Evolutionary conservation across 2,329 filamentous ascomycete genomes (phyloP), one percentile per base, ranked within the genome.

Genomic region (Spiromastix sp.): DNA sequence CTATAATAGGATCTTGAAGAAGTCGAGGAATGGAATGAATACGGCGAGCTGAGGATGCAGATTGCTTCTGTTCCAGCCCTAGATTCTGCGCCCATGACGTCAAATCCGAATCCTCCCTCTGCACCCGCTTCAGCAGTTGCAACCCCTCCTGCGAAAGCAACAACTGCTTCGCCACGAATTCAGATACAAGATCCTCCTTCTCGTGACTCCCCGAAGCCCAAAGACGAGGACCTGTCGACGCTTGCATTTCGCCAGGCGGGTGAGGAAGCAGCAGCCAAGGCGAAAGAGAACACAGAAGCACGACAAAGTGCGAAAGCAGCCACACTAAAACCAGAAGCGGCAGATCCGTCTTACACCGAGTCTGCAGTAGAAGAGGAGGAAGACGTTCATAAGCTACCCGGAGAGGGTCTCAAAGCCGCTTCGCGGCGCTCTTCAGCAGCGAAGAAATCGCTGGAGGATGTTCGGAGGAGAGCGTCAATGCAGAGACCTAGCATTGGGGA

Each of bases 11-110:
- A 95, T 57, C 72, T 95, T 32, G 81, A 89, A 44, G 81, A 96
- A 60, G 77, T 96, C 44, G 91, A 98, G 63, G 91, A 98, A 57
- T 96, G 89, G 91, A 98, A 98, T 66, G 91, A 98, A 59, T 95
- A 93, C 61, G 86, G 86, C 61, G 89, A 96, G 63, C 74, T 98
- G 42, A 85, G 86, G 59, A 77, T 89, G 61, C 81, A 89, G 50
- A 77, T 96, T 49, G 69, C 68, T 28, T 50, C 57, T 30, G 47
- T 57, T 41, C 51, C 50, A 56, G 59, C 36, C 42, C 54, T 31
- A 48, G 49, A 20, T 49, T 57, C 37, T 47, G 50, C 10, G 50
- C 47, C 43, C 55, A 47, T 40, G 57, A 37, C 11, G 13, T 29
- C 41, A 48, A 18, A 8, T 36, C 42, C 16, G 28, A 41, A 46